A percentile compares a stretch with the other conserved stretches of the same genome.
phyloP scores from a whole-genome alignment of 2,329 filamentous ascomycete genomes.

The Exophiala calicioides region DNA sequence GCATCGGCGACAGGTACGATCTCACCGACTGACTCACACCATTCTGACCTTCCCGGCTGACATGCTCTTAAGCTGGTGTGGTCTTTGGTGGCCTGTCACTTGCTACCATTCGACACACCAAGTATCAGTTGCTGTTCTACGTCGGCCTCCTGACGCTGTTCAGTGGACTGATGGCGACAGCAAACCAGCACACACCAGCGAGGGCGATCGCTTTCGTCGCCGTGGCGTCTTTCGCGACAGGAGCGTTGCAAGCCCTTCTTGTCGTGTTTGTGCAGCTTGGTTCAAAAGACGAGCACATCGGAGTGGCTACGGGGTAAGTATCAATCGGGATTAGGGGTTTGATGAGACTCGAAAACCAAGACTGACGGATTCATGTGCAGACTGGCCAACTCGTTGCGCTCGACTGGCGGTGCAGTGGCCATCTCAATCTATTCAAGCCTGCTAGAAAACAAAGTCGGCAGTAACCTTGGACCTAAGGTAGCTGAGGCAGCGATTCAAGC shows the following conservation, averaged over 20 bases:
- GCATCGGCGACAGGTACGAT: not conserved
- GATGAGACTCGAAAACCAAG: not conserved
- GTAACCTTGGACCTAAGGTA: slow-evolving; percentile 1
- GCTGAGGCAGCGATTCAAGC: slow-evolving; percentile 5
- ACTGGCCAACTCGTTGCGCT: too few species aligned
- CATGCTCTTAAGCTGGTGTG: too few species aligned
- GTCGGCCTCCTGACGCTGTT: not conserved
- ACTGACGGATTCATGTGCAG: not conserved
- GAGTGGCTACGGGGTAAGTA: slow-evolving; percentile 9
- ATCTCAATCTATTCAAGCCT: slow-evolving; percentile 4
- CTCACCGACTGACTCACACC: not conserved
- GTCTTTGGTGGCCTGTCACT: not conserved
- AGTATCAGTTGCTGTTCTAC: slow-evolving; percentile 5
- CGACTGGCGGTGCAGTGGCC: not conserved
- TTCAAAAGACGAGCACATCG: slow-evolving; percentile 8
- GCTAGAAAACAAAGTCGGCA: not conserved
- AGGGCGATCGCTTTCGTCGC: slow-evolving; percentile 6
- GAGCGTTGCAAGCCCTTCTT: not conserved
- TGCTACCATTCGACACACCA: not conserved
- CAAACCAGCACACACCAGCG: slow-evolving; percentile 9
- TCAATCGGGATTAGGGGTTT: not conserved
- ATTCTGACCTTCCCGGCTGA: not conserved
- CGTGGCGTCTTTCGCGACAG: not conserved
- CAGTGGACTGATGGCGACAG: slow-evolving; percentile 1
- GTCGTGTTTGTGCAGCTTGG: slow-evolving; percentile 8